Base-by-base conservation (phyloP, 1,284 basidiomycete species). In the Mrakiaceae sp. region DNA sequence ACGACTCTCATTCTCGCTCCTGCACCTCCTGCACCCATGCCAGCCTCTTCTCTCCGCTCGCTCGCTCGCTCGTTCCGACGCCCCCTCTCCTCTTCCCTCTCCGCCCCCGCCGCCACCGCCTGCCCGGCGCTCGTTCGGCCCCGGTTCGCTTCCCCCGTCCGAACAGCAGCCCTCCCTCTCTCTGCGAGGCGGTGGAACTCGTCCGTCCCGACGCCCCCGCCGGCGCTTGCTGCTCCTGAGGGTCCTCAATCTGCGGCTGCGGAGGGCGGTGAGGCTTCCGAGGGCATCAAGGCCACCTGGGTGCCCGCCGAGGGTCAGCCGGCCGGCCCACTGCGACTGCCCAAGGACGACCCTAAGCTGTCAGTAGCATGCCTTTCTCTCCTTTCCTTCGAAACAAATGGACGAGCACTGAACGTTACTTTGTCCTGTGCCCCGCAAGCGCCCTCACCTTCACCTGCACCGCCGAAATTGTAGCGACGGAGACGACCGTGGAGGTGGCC, bases 361-460 rank as follows among this genome's bases (percentile, higher is more conserved):
- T 62, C 44, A 12, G 60, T 44, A 14, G 12, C 49, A 3, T 46
- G 4, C 50, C 27, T 11, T 12, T 54, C 47, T 0, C 48, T 16
- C 39, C 52, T 7, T 49, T 2, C 27, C 54, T 4, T 43, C 8
- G 2, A 11, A 43, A 9, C 42, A 6, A 5, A 10, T n/a, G n/a
- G 12, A n/a, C 39, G 5, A 48, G 14, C 8, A 6, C 1, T 42
- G 39, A 46, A 42, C 42, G 40, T 42, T 48, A 39, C 58, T 14
- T 5, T 51, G 11, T 56, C 10, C 9, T 27, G 5, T 57, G 7
- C 12, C 39, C 47, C 46, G 16, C 43, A 63, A 75, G 75, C 62
- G 84, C 84, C 4, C 78, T 94, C 64, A 90, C 88, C 0, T 93
- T 95, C 71, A 96, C 92, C 5, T 96, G 93, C 75, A 91, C 90